phyloP scores from a whole-genome alignment of 768 basidiomycete species.

The Amanita rubescens region DNA sequence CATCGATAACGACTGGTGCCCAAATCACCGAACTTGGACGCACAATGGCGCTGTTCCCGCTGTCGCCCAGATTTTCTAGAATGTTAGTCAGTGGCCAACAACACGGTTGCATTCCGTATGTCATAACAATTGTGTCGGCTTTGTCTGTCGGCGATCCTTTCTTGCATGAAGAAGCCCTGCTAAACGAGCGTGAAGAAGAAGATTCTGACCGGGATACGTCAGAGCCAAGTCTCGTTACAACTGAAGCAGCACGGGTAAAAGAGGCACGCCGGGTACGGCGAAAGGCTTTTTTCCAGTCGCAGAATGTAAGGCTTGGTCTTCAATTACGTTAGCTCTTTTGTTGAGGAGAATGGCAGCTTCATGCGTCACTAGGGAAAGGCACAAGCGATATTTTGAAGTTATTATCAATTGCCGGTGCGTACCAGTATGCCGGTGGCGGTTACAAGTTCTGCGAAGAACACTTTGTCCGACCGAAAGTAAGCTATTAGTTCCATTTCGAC shows the following conservation, averaged over 20 bases:
- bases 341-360: slow-evolving; percentile 38
- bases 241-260: slow-evolving; percentile 40
- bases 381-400: slow-evolving; percentile 83
- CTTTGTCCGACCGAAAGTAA: slow-evolving; percentile 85
- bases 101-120: slow-evolving; percentile 76
- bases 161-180: slow-evolving; percentile 69
- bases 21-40: slow-evolving; percentile 87
- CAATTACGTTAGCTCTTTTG: background rate
- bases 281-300: slow-evolving; percentile 76
- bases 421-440: slow-evolving; percentile 83
- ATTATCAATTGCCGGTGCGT: slow-evolving; percentile 93
- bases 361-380: slow-evolving; percentile 71
- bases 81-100: slow-evolving; percentile 93
- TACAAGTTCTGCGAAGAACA: slow-evolving; percentile 79
- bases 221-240: slow-evolving; percentile 37
- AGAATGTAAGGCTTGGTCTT: slow-evolving; percentile 43
- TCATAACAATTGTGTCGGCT: slow-evolving; percentile 85
- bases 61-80: slow-evolving; percentile 90
- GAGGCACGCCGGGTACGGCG: slow-evolving; percentile 55
- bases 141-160: slow-evolving; percentile 96
- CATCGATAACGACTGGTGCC: slow-evolving; percentile 28
- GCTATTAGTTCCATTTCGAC: slow-evolving; percentile 7
- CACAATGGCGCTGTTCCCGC: slow-evolving; percentile 88
- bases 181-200: slow-evolving; percentile 32
- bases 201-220: slow-evolving; percentile 28